Conservation (phyloP, 108 stramenopile species). For the Fistulifera pelliculosa region DNA sequence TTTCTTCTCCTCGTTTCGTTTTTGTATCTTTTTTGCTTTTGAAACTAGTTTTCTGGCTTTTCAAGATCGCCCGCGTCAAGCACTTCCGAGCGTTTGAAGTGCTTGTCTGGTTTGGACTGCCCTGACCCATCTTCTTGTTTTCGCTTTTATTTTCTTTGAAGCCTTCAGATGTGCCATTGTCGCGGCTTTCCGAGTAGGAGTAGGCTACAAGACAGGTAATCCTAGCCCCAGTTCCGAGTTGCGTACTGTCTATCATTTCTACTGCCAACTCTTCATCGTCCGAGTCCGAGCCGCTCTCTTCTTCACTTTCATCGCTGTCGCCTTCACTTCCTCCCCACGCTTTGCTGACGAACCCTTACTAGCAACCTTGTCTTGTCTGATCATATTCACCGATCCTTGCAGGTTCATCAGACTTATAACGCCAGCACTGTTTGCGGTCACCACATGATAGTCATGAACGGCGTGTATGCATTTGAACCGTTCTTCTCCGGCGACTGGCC, state of each 20-base stretch:
- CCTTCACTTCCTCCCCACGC: conserved; percentile 18
- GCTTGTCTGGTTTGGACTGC: conserved; percentile 6
- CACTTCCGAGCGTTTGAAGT: conserved; percentile 10
- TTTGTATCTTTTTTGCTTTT: conserved; percentile 63
- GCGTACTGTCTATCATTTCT: conserved; percentile 69
- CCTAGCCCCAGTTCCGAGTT: conserved; percentile 77
- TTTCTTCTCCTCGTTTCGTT: conserved; percentile 38
- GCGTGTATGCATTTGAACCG: conserved; percentile 75
- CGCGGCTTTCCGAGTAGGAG: conserved; percentile 26
- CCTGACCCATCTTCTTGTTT: conserved; percentile 6
- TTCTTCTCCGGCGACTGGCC: conserved; percentile 65
- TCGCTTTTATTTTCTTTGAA: conserved; percentile 6
- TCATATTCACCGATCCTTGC: conserved; percentile 73
- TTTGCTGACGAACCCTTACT: conserved; percentile 7
- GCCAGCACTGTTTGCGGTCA: conserved; percentile 78
- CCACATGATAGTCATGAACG: conserved; percentile 60
- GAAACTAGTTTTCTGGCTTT: conserved; percentile 58
- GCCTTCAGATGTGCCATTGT: conserved; percentile 8
- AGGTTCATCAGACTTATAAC: conserved; percentile 79
- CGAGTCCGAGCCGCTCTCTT: conserved; percentile 25
- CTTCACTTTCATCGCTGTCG: conserved; percentile 17
- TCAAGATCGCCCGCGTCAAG: conserved; percentile 48
- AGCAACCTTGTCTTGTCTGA: conserved; percentile 19
- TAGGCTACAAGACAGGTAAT: conserved; percentile 73
- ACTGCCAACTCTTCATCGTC: conserved; percentile 46